Evolutionary conservation across 306 rosid species (phyloP).

Genomic region (Begonia fuchsioides): DNA sequence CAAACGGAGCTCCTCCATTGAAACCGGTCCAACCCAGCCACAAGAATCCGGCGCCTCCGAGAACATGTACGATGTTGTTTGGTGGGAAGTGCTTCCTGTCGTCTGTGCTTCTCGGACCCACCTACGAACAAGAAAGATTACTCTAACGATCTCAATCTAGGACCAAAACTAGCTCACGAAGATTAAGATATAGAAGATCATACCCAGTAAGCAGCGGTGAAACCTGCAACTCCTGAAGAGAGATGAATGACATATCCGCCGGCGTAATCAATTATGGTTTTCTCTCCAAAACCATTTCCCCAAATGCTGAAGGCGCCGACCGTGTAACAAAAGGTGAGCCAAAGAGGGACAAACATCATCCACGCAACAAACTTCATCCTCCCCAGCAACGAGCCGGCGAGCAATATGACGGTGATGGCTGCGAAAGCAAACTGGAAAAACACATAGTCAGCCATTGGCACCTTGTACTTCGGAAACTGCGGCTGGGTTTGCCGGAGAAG

Average conservation of each 20-base stretch:
- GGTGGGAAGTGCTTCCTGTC: conserved; percentile 64
- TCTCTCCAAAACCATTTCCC: conserved; percentile 34
- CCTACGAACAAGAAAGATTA: conserved; percentile 19
- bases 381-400: conserved; percentile 66
- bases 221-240: conserved; percentile 68
- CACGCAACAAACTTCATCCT: conserved; percentile 64
- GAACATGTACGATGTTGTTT: conserved; percentile 60
- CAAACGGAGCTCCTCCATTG: conserved; percentile 67
- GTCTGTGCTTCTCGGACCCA: conserved; percentile 49
- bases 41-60: conserved; percentile 66
- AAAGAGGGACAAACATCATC: conserved; percentile 68
- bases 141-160: too few relatives aligned
- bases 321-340: conserved; percentile 49
- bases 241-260: conserved; percentile 70
- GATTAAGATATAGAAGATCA: not conserved
- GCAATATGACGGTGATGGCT: conserved; percentile 62
- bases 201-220: conserved; percentile 76
- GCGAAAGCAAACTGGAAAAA: conserved; percentile 56
- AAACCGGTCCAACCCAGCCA: conserved; percentile 82
- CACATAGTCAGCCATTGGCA: conserved; percentile 56
- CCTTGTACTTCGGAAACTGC: not conserved
- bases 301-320: conserved; percentile 59
- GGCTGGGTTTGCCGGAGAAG: conserved; percentile 7
- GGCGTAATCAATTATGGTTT: conserved; percentile 39
- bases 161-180: too few relatives aligned